A percentile compares a stretch with the other conserved stretches of the same genome.
Evolutionary conservation across 179 eudicot species (phyloP).

Genomic region (Silene noctiflora): DNA sequence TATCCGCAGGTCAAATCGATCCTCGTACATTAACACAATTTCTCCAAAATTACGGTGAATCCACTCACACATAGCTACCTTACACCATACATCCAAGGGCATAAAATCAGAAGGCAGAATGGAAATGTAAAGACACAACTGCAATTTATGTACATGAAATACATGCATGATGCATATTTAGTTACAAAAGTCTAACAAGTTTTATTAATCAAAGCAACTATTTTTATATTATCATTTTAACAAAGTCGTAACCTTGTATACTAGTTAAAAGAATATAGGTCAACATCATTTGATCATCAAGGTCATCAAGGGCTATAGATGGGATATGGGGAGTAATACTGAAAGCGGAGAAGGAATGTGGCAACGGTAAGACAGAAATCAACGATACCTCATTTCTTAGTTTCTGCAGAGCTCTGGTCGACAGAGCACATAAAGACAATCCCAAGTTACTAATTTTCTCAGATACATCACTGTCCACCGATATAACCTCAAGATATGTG

Average conservation of each 20-base stretch:
- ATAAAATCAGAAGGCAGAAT: slow-evolving; percentile 23
- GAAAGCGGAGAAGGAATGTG: not conserved
- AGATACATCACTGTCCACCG: slow-evolving; percentile 67
- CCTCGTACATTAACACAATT: slow-evolving; percentile 89
- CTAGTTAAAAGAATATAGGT: no score
- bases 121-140: not conserved
- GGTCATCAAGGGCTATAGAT: not conserved
- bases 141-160: not conserved
- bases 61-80: slow-evolving; percentile 88
- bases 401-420: slow-evolving; percentile 90
- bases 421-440: slow-evolving; percentile 67
- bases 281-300: no score
- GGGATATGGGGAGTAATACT: no score
- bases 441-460: slow-evolving; percentile 64
- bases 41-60: slow-evolving; percentile 79
- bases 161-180: slow-evolving; percentile 6
- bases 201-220: no score
- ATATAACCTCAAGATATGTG: slow-evolving; percentile 81
- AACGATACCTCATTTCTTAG: slow-evolving; percentile 77
- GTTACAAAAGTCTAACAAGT: no score
- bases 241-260: no score
- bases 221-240: no score
- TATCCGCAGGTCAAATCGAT: slow-evolving; percentile 68
- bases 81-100: slow-evolving; percentile 26
- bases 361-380: not conserved